Conservation (phyloP, 148 eudicot genomes). For the Silene latifolia region DNA sequence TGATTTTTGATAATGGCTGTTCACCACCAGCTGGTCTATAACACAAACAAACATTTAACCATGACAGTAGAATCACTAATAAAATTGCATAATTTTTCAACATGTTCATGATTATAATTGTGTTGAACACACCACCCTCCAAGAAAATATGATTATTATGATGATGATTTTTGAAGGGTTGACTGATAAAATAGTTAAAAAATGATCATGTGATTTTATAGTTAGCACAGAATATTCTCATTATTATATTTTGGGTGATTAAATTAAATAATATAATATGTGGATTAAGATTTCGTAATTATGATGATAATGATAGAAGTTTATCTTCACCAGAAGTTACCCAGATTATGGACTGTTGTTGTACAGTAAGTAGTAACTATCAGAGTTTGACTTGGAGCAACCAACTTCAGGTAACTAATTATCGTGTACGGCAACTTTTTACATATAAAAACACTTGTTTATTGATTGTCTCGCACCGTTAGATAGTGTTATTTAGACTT, state of each 20-base stretch:
- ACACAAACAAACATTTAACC: slow-evolving; percentile 15
- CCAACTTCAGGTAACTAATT: too few species aligned
- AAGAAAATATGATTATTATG: background rate
- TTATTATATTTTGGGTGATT: slow-evolving; percentile 12
- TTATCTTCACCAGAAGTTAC: background rate
- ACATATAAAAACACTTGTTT: too few species aligned
- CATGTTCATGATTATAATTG: background rate
- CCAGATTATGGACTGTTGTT: background rate
- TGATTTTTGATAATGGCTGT: slow-evolving; percentile 36
- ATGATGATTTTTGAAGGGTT: background rate
- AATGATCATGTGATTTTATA: too few species aligned
- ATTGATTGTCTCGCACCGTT: too few species aligned
- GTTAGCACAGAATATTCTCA: slow-evolving; percentile 36
- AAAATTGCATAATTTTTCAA: background rate
- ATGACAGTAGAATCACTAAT: slow-evolving; percentile 16
- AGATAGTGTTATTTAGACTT: too few species aligned
- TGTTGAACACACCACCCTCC: background rate
- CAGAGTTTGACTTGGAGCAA: background rate
- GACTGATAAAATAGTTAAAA: background rate
- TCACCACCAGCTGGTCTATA: slow-evolving; percentile 25
- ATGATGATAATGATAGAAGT: background rate
- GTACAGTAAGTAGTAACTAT: too few species aligned
- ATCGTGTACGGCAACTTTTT: too few species aligned
- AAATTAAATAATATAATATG: background rate
- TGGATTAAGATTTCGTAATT: background rate